These are phyloP conservation scores for Pseudogymnoascus sp. DNA, from an alignment of 2,329 filamentous ascomycete genomes.

Conservation along the genomic window DNA sequence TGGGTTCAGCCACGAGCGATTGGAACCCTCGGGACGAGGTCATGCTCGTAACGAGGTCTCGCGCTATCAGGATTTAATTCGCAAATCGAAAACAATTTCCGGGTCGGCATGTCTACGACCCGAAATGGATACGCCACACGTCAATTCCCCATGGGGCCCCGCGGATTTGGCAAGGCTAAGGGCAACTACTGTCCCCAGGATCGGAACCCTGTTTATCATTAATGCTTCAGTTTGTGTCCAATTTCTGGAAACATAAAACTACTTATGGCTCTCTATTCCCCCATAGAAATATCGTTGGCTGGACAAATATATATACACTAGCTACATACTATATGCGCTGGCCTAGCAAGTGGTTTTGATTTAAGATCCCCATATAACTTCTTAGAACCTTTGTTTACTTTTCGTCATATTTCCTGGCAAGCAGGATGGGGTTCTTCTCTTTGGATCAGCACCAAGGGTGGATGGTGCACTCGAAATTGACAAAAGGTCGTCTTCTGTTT, in stretches of 20 bases:
- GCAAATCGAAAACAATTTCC: background rate
- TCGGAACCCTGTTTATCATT: background rate
- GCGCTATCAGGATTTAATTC: background rate
- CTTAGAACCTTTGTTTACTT: background rate
- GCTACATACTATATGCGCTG: background rate
- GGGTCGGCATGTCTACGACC: background rate
- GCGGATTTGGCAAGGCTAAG: background rate
- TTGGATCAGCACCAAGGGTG: background rate
- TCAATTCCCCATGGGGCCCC: background rate
- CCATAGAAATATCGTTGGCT: background rate
- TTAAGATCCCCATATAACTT: background rate
- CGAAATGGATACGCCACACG: background rate
- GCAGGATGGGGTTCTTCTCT: background rate
- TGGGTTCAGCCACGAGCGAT: background rate
- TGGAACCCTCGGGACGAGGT: background rate
- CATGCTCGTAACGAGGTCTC: background rate
- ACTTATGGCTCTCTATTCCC: background rate
- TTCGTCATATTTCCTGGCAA: background rate
- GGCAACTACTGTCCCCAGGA: background rate
- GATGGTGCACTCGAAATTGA: background rate
- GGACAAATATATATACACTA: background rate
- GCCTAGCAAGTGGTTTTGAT: background rate
- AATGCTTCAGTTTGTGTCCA: background rate
- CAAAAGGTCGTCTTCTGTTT: conserved; percentile 47
- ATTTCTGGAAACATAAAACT: background rate